Base-by-base conservation (phyloP, 2,329 filamentous ascomycete genomes). In the Teratosphaeria pseudoeucalypti region DNA sequence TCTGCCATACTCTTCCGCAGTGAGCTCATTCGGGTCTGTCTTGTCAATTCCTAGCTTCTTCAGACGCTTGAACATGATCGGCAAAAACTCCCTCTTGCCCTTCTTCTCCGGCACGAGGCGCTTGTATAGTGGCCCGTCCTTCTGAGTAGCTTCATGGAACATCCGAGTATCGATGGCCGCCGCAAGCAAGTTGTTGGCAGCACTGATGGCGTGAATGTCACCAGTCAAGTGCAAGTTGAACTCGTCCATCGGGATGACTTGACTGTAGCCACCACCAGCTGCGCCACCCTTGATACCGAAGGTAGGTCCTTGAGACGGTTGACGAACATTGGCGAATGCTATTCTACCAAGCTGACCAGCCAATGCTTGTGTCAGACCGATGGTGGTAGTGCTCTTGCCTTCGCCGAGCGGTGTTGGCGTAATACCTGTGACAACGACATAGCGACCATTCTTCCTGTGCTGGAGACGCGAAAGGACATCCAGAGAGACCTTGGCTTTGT, bases 211-310 rank as follows among this genome's bases (percentile, higher is more conserved):
- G 74, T 99, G 94, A 60, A 99, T 97, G 73, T 99, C 94, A 69
- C 94, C 94, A 58, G 94, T 99, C 70, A 99, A 78, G 75, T 99
- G 94, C 71, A 99, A 80, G 77, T 99, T 99, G 81, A 99, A 99
- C 75, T 99, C 94, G 69, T 99, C 94, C 94, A 99, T 99, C 61
- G 94, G 94, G 69, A 99, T 97, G 71, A 99, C 94, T 75, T 99
- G 94, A 74, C 90, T 96, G 83, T 97, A 99, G 47, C 94, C 94
- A 74, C 94, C 94, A 70, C 94, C 94, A 59, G 94, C 94, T 61
- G 94, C 94, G 70, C 94, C 94, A 63, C 94, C 94, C 81, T 99
- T 99, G 82, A 99, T 97, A 70, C 94, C 94, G 73, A 99, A 99
- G 0, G 94, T 99, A 59, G 94, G 94, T 4, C 94, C 94, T 78